phyloP scores from a whole-genome alignment of 148 eudicot species.

The Rheum nobile region DNA sequence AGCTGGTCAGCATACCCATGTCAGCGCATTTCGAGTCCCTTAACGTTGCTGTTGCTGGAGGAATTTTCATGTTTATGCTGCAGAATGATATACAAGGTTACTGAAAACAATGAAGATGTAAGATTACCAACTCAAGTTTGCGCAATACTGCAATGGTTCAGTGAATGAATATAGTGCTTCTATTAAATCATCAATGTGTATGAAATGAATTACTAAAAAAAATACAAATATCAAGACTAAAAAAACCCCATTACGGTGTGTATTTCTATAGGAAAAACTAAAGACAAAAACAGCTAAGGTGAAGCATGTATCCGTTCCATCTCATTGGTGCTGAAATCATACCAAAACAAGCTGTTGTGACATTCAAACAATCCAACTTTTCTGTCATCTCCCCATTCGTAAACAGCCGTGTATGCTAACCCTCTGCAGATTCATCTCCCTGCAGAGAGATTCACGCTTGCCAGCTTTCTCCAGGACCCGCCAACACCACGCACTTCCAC shows the following conservation, averaged over 20 bases:
- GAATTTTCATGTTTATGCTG: slow-evolving; percentile 77
- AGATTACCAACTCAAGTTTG: no score
- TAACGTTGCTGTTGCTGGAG: slow-evolving; percentile 91
- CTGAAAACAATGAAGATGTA: no score
- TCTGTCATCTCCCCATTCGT: background rate
- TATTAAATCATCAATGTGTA: no score
- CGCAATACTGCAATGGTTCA: no score
- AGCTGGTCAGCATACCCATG: slow-evolving; percentile 81
- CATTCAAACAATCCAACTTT: background rate
- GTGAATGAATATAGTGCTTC: no score
- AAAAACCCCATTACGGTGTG: no score
- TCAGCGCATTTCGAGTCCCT: slow-evolving; percentile 65
- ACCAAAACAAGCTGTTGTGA: background rate
- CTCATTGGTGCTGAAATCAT: background rate
- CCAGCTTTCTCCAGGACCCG: background rate
- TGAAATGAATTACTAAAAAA: no score
- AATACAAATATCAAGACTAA: no score
- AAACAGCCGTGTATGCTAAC: background rate
- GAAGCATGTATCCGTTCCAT: background rate
- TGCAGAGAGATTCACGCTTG: no score
- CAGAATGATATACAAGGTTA: slow-evolving; percentile 2
- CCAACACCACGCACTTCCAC: background rate
- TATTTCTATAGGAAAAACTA: no score
- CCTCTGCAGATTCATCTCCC: no score
- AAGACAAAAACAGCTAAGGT: no score